Base-by-base conservation (phyloP, 164 flowering plant genomes). In the Saururus chinensis region DNA sequence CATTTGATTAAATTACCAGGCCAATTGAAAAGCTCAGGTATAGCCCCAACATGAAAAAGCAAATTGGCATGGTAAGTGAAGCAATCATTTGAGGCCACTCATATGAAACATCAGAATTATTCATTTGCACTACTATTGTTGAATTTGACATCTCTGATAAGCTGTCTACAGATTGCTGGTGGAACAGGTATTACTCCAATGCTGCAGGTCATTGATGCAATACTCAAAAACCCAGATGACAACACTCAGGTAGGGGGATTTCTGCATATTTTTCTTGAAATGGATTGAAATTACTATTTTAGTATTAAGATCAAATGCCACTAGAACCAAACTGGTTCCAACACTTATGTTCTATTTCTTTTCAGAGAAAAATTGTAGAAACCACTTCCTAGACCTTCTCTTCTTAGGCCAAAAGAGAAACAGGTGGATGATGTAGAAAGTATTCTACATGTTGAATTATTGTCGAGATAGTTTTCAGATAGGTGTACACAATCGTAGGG, bases 151-250 rank as follows among this genome's bases (percentile, higher is more conserved):
- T 12, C 14, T 45, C 0, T 53, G 56, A 14, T 19, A 20, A 19
- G 23, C 22, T 19, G 25, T 53, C 4, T 19, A 53, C 77, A 93
- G 99, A 84, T 95, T 80, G 99, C 99, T 30, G 99, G 99, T 66
- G 99, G 99, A 57, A 67, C 84, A 63, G 99, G 99, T 51, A 86
- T 95, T 56, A 91, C 99, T 69, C 99, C 99, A 49, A 95, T 95
- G 99, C 88, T 95, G 74, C 99, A 95, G 74, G 69, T 95, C 55
- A 84, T 95, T 68, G 97, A 95, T 61, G 97, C 96, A 61, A 87
- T 95, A 69, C 73, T 95, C 58, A 95, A 83, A 75, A 91, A 95
- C 73, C 88, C 97, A 11, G 93, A 91, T 71, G 99, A 95, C 77
- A 84, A 83, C 52, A 95, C 96, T 53, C 89, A 95, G 88, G 99